These are phyloP conservation scores for Colletotrichum echinochloae DNA, from an alignment of 2,329 filamentous ascomycete genomes.

Conservation along the genomic window DNA sequence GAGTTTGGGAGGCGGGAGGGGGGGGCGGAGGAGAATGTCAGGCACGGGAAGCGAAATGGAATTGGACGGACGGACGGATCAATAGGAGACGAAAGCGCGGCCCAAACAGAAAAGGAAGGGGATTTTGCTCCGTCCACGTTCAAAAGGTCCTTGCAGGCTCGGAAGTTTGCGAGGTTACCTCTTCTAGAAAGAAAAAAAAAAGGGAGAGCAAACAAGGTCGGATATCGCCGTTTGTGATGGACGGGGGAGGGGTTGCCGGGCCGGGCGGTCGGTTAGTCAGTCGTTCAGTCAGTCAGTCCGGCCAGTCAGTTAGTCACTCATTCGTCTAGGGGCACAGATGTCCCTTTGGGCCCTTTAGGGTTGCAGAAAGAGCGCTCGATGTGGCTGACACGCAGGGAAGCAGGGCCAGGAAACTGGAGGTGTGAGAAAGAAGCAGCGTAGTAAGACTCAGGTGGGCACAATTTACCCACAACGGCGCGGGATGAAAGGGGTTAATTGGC, in stretches of 20 bases:
- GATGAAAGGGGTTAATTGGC: conserved; percentile 24
- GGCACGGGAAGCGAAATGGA: not conserved
- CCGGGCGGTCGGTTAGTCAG: not conserved
- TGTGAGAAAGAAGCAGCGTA: conserved; percentile 16
- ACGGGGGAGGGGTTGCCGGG: not conserved
- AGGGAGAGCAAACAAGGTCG: not conserved
- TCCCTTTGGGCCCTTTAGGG: not conserved
- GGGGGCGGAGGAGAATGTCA: not conserved
- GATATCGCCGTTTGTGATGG: conserved; percentile 9
- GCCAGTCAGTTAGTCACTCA: not conserved
- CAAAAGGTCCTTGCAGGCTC: not conserved
- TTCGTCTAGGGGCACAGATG: not conserved
- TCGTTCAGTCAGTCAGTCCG: not conserved
- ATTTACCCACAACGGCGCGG: conserved; percentile 30
- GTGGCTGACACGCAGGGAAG: conserved; percentile 17
- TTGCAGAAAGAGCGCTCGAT: not conserved
- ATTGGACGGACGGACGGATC: conserved; percentile 6
- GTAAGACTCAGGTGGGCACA: conserved; percentile 1
- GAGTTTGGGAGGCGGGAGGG: not conserved
- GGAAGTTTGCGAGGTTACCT: not conserved
- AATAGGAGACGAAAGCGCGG: not conserved
- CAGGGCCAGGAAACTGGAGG: not conserved
- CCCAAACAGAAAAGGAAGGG: not conserved
- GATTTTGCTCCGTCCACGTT: not conserved
- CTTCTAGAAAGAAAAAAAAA: not conserved